Conservation (phyloP, 352 stramenopile genomes). For the Phytophthora sojae region DNA sequence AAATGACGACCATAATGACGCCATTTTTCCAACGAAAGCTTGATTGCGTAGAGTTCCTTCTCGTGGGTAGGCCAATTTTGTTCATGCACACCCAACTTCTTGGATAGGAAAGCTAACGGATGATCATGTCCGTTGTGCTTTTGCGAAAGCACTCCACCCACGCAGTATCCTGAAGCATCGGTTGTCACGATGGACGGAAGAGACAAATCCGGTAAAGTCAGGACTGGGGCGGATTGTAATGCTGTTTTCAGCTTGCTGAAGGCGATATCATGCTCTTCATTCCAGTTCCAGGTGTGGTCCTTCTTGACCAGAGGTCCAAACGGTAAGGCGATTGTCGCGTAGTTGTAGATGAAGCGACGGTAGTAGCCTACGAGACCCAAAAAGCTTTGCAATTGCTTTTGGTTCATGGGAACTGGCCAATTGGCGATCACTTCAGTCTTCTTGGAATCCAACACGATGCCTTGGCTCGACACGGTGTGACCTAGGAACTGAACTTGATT, state of each 20-base stretch:
- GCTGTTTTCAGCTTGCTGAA: background rate
- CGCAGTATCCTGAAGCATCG: background rate
- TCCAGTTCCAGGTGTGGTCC: background rate
- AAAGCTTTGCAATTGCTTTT: background rate
- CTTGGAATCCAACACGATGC: background rate
- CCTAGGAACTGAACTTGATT: background rate
- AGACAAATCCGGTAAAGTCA: background rate
- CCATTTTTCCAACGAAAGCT: background rate
- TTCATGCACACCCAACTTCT: background rate
- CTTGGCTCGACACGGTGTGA: background rate
- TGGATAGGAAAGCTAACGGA: background rate
- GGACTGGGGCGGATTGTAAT: background rate
- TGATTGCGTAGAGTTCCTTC: background rate
- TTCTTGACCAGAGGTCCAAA: background rate
- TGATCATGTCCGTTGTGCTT: background rate
- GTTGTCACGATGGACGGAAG: background rate
- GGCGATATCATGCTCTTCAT: background rate
- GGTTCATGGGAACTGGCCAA: background rate
- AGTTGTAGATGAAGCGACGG: background rate
- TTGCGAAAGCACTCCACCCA: background rate
- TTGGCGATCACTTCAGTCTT: background rate
- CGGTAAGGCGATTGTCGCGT: background rate
- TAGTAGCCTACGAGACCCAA: background rate
- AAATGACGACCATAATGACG: slow-evolving; percentile 8
- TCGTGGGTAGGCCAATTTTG: background rate